Evolutionary conservation across 106 monocot species (phyloP).

Genomic region (Dactylorhiza incarnata): DNA sequence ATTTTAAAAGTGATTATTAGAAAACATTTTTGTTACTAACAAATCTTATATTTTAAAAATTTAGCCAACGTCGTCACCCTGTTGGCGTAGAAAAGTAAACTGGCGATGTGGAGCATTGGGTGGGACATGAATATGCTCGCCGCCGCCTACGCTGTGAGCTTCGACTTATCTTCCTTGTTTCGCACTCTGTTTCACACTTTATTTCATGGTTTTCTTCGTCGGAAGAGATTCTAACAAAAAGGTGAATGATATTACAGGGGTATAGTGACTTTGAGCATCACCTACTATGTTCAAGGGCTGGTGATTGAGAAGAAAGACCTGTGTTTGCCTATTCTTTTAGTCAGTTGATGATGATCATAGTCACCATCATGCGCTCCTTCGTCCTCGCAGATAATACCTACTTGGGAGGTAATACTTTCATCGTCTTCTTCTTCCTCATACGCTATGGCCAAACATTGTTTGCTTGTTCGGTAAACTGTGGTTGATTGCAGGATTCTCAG

Average conservation of each 20-base stretch:
- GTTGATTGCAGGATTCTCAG: conserved; percentile 73
- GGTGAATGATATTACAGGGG: conserved; percentile 31
- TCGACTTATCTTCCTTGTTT: background rate
- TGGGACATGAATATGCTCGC: conserved; percentile 97
- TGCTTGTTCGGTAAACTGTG: background rate
- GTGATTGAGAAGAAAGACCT: conserved; percentile 72
- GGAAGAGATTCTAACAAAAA: background rate
- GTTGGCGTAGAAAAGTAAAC: conserved; percentile 68
- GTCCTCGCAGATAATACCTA: conserved; percentile 69
- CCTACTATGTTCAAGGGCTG: conserved; percentile 64
- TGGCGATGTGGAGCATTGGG: conserved; percentile 67
- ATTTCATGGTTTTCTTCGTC: background rate
- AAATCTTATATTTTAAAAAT: no score
- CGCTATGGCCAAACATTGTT: background rate
- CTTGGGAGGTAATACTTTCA: conserved; percentile 36
- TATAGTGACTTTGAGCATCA: conserved; percentile 58
- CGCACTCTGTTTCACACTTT: conserved; percentile 8
- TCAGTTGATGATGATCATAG: conserved; percentile 86
- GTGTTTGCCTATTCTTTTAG: conserved; percentile 90
- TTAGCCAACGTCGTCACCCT: conserved; percentile 78
- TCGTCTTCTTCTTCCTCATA: background rate
- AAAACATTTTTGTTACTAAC: no score
- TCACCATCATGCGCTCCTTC: conserved; percentile 82
- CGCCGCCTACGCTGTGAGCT: conserved; percentile 82
- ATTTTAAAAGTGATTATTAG: no score